Evolutionary conservation across 2,329 filamentous ascomycete species (phyloP).

Genomic region (Xylariaceae sp.): DNA sequence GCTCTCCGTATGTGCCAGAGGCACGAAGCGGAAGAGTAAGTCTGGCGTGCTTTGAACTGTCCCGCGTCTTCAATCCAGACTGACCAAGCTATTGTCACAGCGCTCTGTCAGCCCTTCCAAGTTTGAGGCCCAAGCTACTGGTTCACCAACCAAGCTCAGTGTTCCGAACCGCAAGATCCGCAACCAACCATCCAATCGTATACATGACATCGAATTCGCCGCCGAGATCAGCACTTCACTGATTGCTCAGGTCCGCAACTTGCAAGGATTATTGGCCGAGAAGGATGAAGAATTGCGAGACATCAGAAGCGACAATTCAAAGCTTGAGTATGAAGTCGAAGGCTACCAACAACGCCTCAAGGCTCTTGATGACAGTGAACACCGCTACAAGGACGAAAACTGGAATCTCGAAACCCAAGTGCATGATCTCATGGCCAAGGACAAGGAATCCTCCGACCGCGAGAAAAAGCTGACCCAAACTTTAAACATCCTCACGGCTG

Average conservation of each 20-base stretch:
- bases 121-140: conserved; percentile 78
- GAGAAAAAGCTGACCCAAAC: conserved; percentile 77
- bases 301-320: conserved; percentile 68
- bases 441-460: conserved; percentile 73
- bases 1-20: conserved; percentile 52
- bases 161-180: conserved; percentile 84
- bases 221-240: conserved; percentile 95
- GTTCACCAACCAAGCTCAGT: conserved; percentile 83
- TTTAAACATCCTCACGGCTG: conserved; percentile 64
- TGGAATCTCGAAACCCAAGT: conserved; percentile 94
- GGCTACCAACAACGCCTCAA: conserved; percentile 75
- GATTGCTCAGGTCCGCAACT: conserved; percentile 85
- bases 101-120: conserved; percentile 69
- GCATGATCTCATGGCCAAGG: conserved; percentile 71
- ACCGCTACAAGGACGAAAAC: conserved; percentile 96
- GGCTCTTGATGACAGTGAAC: conserved; percentile 85
- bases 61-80: conserved; percentile 1
- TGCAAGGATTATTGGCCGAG: conserved; percentile 80
- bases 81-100: conserved; percentile 37
- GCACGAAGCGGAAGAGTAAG: conserved; percentile 51
- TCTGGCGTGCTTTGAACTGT: not conserved
- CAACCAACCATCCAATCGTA: conserved; percentile 81
- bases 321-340: conserved; percentile 78
- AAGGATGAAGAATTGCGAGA: conserved; percentile 82
- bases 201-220: conserved; percentile 97